Conservation (phyloP, 1,139 yeast genomes). For the Taphrina pruni region DNA sequence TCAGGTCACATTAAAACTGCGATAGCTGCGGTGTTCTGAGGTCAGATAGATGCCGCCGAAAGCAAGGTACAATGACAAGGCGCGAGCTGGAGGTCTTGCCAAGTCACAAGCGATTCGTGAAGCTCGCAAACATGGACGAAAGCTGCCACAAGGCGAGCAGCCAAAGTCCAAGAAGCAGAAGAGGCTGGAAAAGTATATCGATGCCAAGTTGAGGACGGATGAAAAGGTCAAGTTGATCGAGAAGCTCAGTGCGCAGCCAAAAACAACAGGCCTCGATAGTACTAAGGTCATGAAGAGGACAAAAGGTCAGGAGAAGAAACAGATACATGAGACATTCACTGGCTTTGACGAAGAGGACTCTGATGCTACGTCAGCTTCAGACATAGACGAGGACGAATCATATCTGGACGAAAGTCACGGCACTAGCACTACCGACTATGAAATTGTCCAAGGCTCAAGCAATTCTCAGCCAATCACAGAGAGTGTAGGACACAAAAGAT, state of each 20-base stretch:
- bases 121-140: conserved; percentile 69
- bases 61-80: conserved; percentile 76
- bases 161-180: conserved; percentile 66
- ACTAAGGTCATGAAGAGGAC: conserved; percentile 73
- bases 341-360: conserved; percentile 49
- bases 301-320: conserved; percentile 61
- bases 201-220: conserved; percentile 86
- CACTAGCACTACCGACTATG: background rate
- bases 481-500: background rate
- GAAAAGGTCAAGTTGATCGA: conserved; percentile 80
- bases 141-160: conserved; percentile 59
- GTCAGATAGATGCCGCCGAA: conserved; percentile 25
- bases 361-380: conserved; percentile 42
- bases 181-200: conserved; percentile 60
- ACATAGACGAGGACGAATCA: conserved; percentile 16
- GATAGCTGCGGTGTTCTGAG: too few species aligned
- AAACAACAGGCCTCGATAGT: conserved; percentile 77
- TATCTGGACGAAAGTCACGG: background rate
- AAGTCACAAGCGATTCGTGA: conserved; percentile 73
- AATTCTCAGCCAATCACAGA: background rate
- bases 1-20: too few species aligned
- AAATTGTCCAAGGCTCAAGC: background rate
- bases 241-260: conserved; percentile 71
- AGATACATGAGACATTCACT: conserved; percentile 57
- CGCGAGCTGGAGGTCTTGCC: conserved; percentile 81